A percentile compares a stretch with the other conserved stretches of the same genome.
phyloP scores from a whole-genome alignment of 2,329 filamentous ascomycete genomes.

The Aspergillus vadensis region DNA sequence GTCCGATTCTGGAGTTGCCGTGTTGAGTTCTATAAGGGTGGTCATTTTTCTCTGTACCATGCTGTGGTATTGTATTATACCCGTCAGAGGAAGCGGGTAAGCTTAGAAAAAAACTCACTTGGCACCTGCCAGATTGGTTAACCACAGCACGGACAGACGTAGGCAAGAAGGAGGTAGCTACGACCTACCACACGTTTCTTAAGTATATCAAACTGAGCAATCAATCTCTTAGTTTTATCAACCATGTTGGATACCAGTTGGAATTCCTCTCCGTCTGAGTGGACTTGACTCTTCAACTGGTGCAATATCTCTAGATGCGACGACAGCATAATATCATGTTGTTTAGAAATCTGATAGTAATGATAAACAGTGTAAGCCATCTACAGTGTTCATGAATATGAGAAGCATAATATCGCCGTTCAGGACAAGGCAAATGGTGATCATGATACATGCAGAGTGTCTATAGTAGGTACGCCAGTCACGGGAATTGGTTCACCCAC shows the following conservation, averaged over 20 bases:
- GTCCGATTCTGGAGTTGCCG: neutral
- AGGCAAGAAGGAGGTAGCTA: neutral
- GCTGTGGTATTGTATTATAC: neutral
- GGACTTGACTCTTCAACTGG: constrained; percentile 35
- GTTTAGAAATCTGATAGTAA: constrained; percentile 38
- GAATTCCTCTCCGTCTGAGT: constrained; percentile 30
- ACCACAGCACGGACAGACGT: neutral
- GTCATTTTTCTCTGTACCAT: neutral
- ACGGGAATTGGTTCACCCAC: constrained; percentile 14
- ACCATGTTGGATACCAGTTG: constrained; percentile 40
- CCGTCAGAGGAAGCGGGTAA: neutral
- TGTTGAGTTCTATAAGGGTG: neutral
- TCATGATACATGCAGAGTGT: neutral
- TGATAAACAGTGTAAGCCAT: neutral
- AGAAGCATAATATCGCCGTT: too few relatives aligned
- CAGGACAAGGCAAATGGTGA: too few relatives aligned
- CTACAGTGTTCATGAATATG: neutral
- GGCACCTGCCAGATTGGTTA: neutral
- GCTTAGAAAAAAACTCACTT: neutral
- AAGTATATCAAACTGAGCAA: constrained; percentile 39
- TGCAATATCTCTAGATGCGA: constrained; percentile 44
- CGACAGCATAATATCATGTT: constrained; percentile 43
- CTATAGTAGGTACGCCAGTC: neutral
- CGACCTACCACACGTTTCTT: constrained; percentile 39
- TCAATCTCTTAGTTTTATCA: constrained; percentile 41